Conservation (phyloP, 106 monocot species). For the Phalaenopsis equestris region DNA sequence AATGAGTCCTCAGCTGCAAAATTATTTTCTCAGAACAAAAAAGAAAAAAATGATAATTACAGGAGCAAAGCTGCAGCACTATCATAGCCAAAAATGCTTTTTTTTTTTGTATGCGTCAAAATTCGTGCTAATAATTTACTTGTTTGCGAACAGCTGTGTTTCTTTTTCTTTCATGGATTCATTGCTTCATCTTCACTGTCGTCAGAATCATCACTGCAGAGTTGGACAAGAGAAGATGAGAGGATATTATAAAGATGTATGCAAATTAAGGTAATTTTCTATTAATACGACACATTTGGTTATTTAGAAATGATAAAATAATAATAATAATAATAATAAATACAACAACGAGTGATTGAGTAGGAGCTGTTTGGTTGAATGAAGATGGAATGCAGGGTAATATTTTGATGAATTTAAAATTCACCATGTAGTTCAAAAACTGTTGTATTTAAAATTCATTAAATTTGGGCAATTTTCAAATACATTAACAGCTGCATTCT, state of each 20-base stretch:
- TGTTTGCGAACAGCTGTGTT: background rate
- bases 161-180: conserved; percentile 13
- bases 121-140: background rate
- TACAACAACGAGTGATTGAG: no score
- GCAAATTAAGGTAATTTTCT: no score
- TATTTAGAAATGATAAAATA: no score
- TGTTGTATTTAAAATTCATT: no score
- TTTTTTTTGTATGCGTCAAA: background rate
- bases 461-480: no score
- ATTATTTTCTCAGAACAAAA: background rate
- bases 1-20: background rate
- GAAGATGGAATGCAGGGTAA: no score
- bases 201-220: conserved; percentile 70
- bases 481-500: no score
- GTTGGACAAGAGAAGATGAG: background rate
- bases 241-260: background rate
- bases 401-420: no score
- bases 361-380: no score
- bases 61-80: background rate
- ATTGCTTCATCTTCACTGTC: conserved; percentile 60
- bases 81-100: background rate
- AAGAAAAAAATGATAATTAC: background rate
- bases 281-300: no score
- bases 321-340: no score
- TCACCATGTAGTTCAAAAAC: no score